These are phyloP conservation scores for Penicillium nucicola DNA, from an alignment of 495 filamentous ascomycete genomes.

Conservation along the genomic window DNA sequence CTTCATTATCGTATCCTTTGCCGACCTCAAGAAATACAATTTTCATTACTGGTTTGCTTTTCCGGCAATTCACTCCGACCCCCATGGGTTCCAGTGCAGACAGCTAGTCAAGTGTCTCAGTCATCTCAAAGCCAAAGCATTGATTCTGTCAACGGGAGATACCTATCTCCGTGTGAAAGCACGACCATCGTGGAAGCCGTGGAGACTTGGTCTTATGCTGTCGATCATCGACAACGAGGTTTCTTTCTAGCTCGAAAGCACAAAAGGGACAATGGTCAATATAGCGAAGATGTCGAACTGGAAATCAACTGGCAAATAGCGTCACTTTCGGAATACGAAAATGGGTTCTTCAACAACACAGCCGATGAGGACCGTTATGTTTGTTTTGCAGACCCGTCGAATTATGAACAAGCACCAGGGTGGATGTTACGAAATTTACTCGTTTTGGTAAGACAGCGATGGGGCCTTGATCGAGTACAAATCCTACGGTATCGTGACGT, in stretches of 20 bases:
- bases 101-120: slow-evolving; percentile 4
- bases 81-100: slow-evolving; percentile 60
- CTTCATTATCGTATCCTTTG: slow-evolving; percentile 87
- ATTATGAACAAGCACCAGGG: slow-evolving; percentile 77
- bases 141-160: slow-evolving; percentile 24
- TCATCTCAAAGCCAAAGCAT: slow-evolving; percentile 13
- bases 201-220: slow-evolving; percentile 78
- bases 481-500: slow-evolving; percentile 89
- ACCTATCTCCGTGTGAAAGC: slow-evolving; percentile 62
- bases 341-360: slow-evolving; percentile 76
- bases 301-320: slow-evolving; percentile 64
- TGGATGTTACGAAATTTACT: slow-evolving; percentile 93
- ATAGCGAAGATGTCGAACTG: not conserved
- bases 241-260: slow-evolving; percentile 88
- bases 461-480: slow-evolving; percentile 71
- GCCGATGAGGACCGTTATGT: slow-evolving; percentile 70
- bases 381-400: slow-evolving; percentile 88
- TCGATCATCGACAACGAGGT: slow-evolving; percentile 79
- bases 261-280: slow-evolving; percentile 13
- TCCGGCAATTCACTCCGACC: slow-evolving; percentile 85
- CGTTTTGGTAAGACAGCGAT: slow-evolving; percentile 79
- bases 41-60: slow-evolving; percentile 96
- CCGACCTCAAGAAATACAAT: slow-evolving; percentile 92
- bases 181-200: slow-evolving; percentile 72
- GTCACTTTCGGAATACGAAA: slow-evolving; percentile 72